Evolutionary conservation across 1,139 yeast genomes (phyloP).

Genomic region (Magnusiomyces starmeri): DNA sequence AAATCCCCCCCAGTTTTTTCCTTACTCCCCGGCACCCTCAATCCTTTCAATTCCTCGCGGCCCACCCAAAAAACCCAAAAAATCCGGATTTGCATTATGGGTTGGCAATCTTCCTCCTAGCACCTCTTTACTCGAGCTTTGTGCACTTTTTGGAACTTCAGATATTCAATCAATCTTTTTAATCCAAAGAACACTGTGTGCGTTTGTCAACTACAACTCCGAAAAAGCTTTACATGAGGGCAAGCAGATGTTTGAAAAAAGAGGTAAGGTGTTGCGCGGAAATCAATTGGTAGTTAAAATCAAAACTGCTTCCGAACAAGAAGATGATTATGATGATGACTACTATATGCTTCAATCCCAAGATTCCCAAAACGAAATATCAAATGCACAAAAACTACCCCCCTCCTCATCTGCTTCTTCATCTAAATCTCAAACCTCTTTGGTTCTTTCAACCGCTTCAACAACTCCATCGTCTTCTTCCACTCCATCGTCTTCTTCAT

Average conservation of each 20-base stretch:
- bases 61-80: constrained; percentile 33
- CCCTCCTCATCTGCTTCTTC: neutral
- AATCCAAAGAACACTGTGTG: constrained; percentile 36
- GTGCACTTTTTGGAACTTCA: constrained; percentile 34
- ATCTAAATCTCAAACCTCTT: neutral
- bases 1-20: neutral
- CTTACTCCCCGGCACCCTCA: neutral
- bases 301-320: constrained; percentile 5
- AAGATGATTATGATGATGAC: constrained; percentile 5
- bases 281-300: constrained; percentile 31
- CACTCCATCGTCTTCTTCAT: neutral
- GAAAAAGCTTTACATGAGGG: constrained; percentile 31
- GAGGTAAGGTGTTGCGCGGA: constrained; percentile 30
- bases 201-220: constrained; percentile 35
- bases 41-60: constrained; percentile 23
- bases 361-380: neutral
- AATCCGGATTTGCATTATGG: constrained; percentile 38
- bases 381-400: neutral
- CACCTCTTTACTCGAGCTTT: constrained; percentile 32
- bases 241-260: constrained; percentile 23
- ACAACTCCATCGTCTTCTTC: neutral
- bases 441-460: neutral
- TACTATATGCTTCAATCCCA: neutral
- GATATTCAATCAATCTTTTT: constrained; percentile 35
- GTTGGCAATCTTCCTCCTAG: constrained; percentile 37